These are phyloP conservation scores for Ajuga reptans DNA, from an alignment of 305 asterid species.

Conservation along the genomic window DNA sequence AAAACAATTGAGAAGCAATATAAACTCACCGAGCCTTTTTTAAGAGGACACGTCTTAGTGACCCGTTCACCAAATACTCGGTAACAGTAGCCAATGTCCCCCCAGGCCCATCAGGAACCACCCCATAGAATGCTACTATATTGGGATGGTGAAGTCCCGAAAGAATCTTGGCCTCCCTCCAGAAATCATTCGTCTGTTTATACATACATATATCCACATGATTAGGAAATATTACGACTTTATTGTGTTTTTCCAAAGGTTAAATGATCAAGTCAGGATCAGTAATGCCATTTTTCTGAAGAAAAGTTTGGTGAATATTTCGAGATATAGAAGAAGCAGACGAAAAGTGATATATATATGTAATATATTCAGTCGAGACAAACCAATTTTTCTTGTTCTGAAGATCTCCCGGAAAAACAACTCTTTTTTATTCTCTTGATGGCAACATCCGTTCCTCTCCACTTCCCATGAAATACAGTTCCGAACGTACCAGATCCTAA, in stretches of 20 bases:
- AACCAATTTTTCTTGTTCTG: constrained; percentile 82
- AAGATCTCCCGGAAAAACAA: constrained; percentile 72
- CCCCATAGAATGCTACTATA: constrained; percentile 87
- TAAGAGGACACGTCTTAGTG: constrained; percentile 61
- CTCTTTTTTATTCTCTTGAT: constrained; percentile 82
- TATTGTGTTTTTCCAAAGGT: constrained; percentile 8
- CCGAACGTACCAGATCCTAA: constrained; percentile 93
- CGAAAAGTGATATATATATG: no score
- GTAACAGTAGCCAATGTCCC: constrained; percentile 83
- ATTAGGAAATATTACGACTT: not conserved
- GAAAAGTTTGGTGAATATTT: not conserved
- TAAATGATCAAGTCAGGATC: constrained; percentile 3
- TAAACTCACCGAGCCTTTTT: constrained; percentile 58
- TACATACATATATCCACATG: not conserved
- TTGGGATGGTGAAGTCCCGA: constrained; percentile 89
- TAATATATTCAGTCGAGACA: constrained; percentile 19
- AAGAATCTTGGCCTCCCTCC: constrained; percentile 91
- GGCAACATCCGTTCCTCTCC: constrained; percentile 97
- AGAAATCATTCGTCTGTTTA: constrained; percentile 66
- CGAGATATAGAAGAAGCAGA: not conserved
- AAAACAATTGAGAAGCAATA: constrained; percentile 13
- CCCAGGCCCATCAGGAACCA: constrained; percentile 85
- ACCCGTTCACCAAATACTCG: constrained; percentile 77
- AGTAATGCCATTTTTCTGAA: not conserved
- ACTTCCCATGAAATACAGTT: constrained; percentile 82